Evolutionary conservation across 768 basidiomycete genomes (phyloP).

Genomic region (Psilocybe cubensis): DNA sequence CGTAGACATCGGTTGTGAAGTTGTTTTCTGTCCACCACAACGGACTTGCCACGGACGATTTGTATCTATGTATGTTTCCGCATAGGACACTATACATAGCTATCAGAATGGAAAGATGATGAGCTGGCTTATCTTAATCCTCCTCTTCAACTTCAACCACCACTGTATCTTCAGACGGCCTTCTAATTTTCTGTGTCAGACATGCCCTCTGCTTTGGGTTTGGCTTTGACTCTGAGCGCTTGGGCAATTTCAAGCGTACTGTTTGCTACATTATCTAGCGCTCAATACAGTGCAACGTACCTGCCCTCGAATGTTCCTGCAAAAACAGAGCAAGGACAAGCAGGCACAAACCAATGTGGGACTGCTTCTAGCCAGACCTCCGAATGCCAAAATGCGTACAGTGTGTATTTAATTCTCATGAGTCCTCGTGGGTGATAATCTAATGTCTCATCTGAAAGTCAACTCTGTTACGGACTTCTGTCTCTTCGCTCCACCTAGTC

Average conservation of each 20-base stretch:
- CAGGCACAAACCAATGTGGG: constrained; percentile 70
- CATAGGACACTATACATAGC: not conserved
- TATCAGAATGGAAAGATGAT: not conserved
- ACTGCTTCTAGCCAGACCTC: constrained; percentile 56
- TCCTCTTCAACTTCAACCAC: not conserved
- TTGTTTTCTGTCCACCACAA: not conserved
- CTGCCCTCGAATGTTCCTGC: constrained; percentile 51
- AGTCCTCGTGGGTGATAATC: constrained; percentile 3
- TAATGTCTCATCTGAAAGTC: constrained; percentile 33
- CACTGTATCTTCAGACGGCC: not conserved
- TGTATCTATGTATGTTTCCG: not conserved
- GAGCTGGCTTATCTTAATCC: not conserved
- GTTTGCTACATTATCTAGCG: constrained; percentile 2
- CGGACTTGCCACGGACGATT: not conserved
- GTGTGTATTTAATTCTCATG: constrained; percentile 37
- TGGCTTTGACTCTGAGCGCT: not conserved
- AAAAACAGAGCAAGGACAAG: constrained; percentile 58
- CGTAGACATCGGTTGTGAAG: not conserved
- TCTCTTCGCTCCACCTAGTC: constrained; percentile 47
- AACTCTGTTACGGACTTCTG: constrained; percentile 61
- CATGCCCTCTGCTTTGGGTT: not conserved
- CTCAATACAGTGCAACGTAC: constrained; percentile 29
- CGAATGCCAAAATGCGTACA: constrained; percentile 67
- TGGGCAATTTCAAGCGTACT: not conserved
- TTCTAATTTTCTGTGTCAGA: not conserved